These are phyloP conservation scores for Acer campestre DNA, from an alignment of 345 rosid species.

Conservation along the genomic window DNA sequence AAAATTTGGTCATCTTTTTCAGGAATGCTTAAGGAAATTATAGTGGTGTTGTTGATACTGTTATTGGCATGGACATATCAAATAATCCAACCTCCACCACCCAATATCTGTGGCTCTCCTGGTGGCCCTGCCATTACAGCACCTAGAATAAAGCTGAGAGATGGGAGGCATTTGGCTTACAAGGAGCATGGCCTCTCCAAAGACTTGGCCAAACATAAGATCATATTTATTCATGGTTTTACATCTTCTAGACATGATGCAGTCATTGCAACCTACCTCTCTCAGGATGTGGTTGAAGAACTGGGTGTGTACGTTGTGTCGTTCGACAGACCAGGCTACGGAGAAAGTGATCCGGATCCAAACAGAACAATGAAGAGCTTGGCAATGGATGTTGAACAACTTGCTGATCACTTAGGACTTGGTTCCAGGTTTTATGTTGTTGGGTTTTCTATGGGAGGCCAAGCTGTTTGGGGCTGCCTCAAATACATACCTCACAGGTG, in stretches of 20 bases:
- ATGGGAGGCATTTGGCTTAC: conserved; percentile 66
- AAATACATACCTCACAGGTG: conserved; percentile 59
- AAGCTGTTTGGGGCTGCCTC: conserved; percentile 48
- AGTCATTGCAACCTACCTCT: conserved; percentile 21
- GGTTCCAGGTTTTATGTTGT: conserved; percentile 46
- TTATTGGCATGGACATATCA: conserved; percentile 46
- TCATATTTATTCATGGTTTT: conserved; percentile 54
- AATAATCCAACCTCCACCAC: conserved; percentile 45
- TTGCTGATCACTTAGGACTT: conserved; percentile 42
- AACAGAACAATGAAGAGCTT: conserved; percentile 42
- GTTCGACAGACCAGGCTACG: conserved; percentile 56
- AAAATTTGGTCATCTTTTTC: background rate
- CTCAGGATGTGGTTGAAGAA: conserved; percentile 50
- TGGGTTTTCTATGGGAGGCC: conserved; percentile 62
- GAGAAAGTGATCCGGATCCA: conserved; percentile 53
- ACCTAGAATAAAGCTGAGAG: conserved; percentile 52
- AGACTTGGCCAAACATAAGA: conserved; percentile 42
- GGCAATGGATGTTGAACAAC: conserved; percentile 53
- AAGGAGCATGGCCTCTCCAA: conserved; percentile 45
- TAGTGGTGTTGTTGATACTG: conserved; percentile 31
- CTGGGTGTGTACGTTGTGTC: conserved; percentile 39
- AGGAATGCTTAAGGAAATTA: conserved; percentile 27
- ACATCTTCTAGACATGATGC: conserved; percentile 38
- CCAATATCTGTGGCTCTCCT: conserved; percentile 44
- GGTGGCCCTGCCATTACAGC: conserved; percentile 42